These are phyloP conservation scores for Scheffersomyces stambukii DNA, from an alignment of 1,139 yeast species.

Conservation along the genomic window DNA sequence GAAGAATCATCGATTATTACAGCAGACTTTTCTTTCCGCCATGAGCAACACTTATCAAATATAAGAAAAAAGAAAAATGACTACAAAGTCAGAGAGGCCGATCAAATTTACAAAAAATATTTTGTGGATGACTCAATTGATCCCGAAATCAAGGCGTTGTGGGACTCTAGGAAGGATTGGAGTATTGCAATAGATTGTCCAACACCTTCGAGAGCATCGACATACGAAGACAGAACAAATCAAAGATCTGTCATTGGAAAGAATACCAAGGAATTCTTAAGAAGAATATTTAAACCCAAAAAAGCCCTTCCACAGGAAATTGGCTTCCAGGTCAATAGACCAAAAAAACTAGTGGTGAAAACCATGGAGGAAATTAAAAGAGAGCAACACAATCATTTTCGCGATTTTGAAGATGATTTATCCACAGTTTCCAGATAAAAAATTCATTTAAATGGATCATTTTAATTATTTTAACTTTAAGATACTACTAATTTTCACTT, in stretches of 20 bases:
- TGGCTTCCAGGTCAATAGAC: slow-evolving; percentile 43
- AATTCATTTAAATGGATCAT: too few relatives aligned
- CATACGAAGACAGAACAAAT: too few relatives aligned
- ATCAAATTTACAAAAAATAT: slow-evolving; percentile 38
- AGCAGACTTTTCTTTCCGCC: slow-evolving; percentile 15
- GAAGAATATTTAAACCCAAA: slow-evolving; percentile 2
- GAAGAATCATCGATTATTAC: slow-evolving; percentile 1
- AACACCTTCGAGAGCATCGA: not conserved
- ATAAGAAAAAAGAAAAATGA: slow-evolving; percentile 27
- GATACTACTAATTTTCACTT: too few relatives aligned
- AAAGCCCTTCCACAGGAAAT: slow-evolving; percentile 8
- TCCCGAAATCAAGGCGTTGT: slow-evolving; percentile 47
- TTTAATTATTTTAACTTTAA: too few relatives aligned
- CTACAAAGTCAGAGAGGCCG: slow-evolving; percentile 49
- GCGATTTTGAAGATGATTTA: too few relatives aligned
- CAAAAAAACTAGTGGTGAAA: slow-evolving; percentile 34
- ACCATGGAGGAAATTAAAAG: slow-evolving; percentile 10
- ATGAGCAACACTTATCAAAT: slow-evolving; percentile 19
- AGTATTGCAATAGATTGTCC: not conserved
- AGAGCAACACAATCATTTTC: slow-evolving; percentile 2
- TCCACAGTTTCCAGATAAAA: too few relatives aligned
- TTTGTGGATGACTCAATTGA: slow-evolving; percentile 40
- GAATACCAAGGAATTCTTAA: too few relatives aligned
- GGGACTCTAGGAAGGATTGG: slow-evolving; percentile 44
- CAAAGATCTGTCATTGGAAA: too few relatives aligned